Evolutionary conservation across 2,329 filamentous ascomycete species (phyloP), one percentile per base, ranked within the genome.

Genomic region (Lachnellula willkommii): DNA sequence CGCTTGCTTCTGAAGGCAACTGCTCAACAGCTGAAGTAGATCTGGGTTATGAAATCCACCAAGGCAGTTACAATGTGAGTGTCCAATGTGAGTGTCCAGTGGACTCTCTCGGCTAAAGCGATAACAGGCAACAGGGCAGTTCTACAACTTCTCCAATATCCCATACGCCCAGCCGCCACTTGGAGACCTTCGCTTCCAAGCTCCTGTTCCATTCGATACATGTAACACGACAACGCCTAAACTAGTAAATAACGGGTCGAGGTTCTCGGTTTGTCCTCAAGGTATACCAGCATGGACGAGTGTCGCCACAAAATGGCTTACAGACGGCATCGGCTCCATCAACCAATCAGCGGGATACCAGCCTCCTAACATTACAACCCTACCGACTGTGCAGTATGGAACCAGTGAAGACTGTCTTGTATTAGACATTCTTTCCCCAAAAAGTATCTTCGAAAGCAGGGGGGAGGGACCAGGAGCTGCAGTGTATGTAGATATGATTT

Each of bases 1-100:
- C 35, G 2, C 2, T 45, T 20, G 42, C 42, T 22, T 20, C 11
- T 12, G 9, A 26, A 45, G 42, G 12, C 14, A 11, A 15, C 7
- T 45, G n/a, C 15, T 37, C 35, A 20, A 24, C 17, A 2, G 15
- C 55, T 36, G 22, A 28, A 26, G 75, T 83, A 7, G 78, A 83
- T 63, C 69, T 83, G 9, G 79, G 78, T 42, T 82, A 82, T 64
- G 73, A 78, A 54, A 66, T 79, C 22, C 76, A 82, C 50, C 72
- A 74, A 62, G 79, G 74, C 4, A 65, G 65, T 12, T 74, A 74
- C 63, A 78, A 79, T 67, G 73, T 75, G 55, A 28, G 47, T 28
- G 6, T 50, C 60, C 32, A 17, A 6, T 42, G 17, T 6, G 17
- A 1, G 6, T 15, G 17, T 42, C 15, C 2, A 17, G 5, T 17